These are phyloP conservation scores for Galerina marginata DNA, from an alignment of 768 basidiomycete genomes.

Conservation along the genomic window DNA sequence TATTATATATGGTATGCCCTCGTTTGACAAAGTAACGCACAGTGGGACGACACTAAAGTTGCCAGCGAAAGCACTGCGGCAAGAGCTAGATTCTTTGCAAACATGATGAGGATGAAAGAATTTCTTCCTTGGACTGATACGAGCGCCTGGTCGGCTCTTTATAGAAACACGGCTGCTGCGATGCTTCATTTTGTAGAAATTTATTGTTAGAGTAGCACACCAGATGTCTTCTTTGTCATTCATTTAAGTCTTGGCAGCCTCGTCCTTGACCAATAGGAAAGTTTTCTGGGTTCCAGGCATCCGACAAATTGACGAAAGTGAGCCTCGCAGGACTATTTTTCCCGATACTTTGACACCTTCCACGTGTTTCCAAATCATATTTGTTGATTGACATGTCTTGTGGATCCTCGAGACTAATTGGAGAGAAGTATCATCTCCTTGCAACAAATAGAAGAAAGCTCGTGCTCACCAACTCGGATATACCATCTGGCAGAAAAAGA, in stretches of 20 bases:
- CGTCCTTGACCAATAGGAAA: slow-evolving; percentile 10
- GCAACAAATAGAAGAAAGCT: background rate
- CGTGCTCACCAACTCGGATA: background rate
- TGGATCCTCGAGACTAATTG: too few species aligned
- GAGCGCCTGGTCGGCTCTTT: background rate
- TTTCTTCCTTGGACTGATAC: background rate
- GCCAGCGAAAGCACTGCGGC: slow-evolving; percentile 25
- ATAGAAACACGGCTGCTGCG: background rate
- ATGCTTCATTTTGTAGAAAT: background rate
- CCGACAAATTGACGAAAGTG: slow-evolving; percentile 12
- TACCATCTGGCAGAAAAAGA: background rate
- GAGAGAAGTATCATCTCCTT: too few species aligned
- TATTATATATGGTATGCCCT: background rate
- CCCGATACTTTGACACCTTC: background rate
- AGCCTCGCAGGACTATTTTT: background rate
- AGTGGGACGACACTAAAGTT: slow-evolving; percentile 29
- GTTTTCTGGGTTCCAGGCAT: background rate
- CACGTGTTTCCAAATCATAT: background rate
- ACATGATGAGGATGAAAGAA: slow-evolving; percentile 22
- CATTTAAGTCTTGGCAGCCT: background rate
- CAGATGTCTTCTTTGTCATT: background rate
- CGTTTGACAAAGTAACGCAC: slow-evolving; percentile 16
- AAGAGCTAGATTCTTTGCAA: slow-evolving; percentile 22
- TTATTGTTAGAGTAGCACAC: background rate
- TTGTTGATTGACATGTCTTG: background rate